Evolutionary conservation across 768 basidiomycete species (phyloP).

Genomic region (Termitomyces sp.): DNA sequence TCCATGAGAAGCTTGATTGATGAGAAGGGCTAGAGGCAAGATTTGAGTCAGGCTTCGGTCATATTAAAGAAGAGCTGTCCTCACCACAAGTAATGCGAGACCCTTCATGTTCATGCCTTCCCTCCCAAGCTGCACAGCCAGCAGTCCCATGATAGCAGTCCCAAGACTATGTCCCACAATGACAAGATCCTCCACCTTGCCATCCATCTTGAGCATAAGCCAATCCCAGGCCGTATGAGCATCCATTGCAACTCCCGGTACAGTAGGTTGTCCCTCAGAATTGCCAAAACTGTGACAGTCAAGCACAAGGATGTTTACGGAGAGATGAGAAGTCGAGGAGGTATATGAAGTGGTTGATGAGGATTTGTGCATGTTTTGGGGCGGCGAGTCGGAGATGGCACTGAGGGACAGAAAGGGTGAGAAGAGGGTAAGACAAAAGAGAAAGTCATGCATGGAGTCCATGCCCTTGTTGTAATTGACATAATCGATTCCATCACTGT

Average conservation of each 20-base stretch:
- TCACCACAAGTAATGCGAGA: conserved; percentile 45
- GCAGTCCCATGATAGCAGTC: conserved; percentile 58
- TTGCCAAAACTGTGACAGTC: conserved; percentile 82
- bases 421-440: not conserved
- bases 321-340: conserved; percentile 47
- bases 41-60: not conserved
- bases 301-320: conserved; percentile 60
- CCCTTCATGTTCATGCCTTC: conserved; percentile 43
- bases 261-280: conserved; percentile 62
- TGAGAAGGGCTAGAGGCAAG: conserved; percentile 44
- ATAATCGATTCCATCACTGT: conserved; percentile 58
- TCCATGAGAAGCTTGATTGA: conserved; percentile 59
- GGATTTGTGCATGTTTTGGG: conserved; percentile 39
- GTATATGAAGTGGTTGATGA: conserved; percentile 55
- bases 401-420: conserved; percentile 36
- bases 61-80: conserved; percentile 11
- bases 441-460: conserved; percentile 53
- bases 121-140: conserved; percentile 46
- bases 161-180: conserved; percentile 78
- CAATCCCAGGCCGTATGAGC: conserved; percentile 67
- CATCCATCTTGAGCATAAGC: conserved; percentile 46
- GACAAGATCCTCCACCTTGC: conserved; percentile 48
- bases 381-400: conserved; percentile 71
- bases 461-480: conserved; percentile 79
- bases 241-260: conserved; percentile 57